These are phyloP conservation scores for Yarrowia keelungensis DNA, from an alignment of 805 yeast genomes.

Conservation along the genomic window DNA sequence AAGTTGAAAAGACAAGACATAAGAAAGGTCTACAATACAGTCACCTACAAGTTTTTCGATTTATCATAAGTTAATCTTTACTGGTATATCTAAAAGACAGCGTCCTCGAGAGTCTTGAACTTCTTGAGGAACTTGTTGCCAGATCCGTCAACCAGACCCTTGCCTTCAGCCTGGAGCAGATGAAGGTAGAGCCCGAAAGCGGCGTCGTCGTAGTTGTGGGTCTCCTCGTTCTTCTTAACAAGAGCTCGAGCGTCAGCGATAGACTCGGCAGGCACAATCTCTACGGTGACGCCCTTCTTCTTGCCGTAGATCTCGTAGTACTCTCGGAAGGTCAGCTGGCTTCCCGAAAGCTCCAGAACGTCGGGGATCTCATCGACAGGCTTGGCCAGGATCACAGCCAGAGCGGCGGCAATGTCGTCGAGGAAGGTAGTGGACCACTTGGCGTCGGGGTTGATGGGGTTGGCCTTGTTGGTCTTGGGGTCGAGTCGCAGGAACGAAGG, in stretches of 20 bases:
- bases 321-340: constrained; percentile 40
- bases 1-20: no score
- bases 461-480: constrained; percentile 6
- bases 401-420: constrained; percentile 45
- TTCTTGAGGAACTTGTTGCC: constrained; percentile 9
- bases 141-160: not conserved
- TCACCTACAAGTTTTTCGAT: no score
- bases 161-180: constrained; percentile 25
- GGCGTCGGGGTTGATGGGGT: constrained; percentile 42
- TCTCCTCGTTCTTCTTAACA: constrained; percentile 36
- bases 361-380: constrained; percentile 44
- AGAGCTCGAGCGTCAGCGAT: constrained; percentile 10
- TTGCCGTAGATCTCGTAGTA: constrained; percentile 42
- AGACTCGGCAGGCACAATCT: constrained; percentile 37
- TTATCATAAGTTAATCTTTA: not conserved
- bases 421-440: constrained; percentile 42
- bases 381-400: constrained; percentile 44
- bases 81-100: not conserved
- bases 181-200: constrained; percentile 25
- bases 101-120: constrained; percentile 25
- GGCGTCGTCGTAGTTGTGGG: constrained; percentile 31
- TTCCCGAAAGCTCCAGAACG: constrained; percentile 42
- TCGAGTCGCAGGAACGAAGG: constrained; percentile 19
- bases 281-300: constrained; percentile 43
- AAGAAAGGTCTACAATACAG: no score